Base-by-base conservation (phyloP, 257 asterid genomes). In the Lavandula angustifolia region DNA sequence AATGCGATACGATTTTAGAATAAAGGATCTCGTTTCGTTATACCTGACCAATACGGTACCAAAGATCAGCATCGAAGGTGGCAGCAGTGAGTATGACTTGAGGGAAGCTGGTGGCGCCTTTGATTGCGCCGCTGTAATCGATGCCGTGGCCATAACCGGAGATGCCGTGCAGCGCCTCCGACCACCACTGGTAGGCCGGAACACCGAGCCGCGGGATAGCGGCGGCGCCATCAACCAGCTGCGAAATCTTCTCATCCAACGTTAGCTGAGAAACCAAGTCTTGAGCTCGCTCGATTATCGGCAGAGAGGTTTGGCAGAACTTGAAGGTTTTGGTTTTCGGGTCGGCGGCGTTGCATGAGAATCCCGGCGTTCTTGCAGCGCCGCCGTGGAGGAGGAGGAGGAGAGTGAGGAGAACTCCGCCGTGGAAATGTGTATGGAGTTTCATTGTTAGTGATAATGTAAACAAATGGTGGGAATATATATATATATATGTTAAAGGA, bases 151-250 rank as follows among this genome's bases (percentile, higher is more conserved):
- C 96, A 35, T n/a, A n/a, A n/a, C 79, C 74, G 50, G 96, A 80
- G 38, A 91, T 94, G n/a, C 97, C 97, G 89, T 90, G 97, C 58
- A 90, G 35, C 0, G 95, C 95, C 68, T 90, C 97, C 32, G 96
- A 87, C 97, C 97, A 90, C 97, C 97, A 90, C 76, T 87, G 80
- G 67, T 87, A 90, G 6, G 87, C 79, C 47, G 97, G 96, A 13
- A 90, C 51, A 2, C 96, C 96, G 60, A 91, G 95, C 1, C 97
- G 74, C 0, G 92, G 92, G 1, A 91, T 71, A 10, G 76, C 86
- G 29, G 92, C 79, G 1, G 96, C 92, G 4, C 96, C 72, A 82
- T 73, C 88, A 6, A 82, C 89, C 3, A 91, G 92, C 78, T 91
- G 97, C 14, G 91, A 60, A 32, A 91, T 78, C 78, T 91, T 91